phyloP scores from a whole-genome alignment of 2,329 filamentous ascomycete species.

The Aphanocladium album region DNA sequence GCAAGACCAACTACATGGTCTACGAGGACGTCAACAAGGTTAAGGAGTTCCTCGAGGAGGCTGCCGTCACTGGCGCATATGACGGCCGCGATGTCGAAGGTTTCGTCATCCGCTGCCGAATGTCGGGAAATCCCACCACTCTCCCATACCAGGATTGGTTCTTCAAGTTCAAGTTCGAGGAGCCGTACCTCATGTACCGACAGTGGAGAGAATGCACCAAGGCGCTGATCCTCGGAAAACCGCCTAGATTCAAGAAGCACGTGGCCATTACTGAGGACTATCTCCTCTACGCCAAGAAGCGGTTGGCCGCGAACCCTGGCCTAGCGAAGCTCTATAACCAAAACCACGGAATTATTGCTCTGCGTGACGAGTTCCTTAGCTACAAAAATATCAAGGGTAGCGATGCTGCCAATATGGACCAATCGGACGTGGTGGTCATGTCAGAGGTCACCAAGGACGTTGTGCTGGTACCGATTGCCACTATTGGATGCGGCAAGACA shows the following conservation, averaged over 20 bases:
- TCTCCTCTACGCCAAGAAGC: constrained; percentile 70
- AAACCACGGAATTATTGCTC: constrained; percentile 91
- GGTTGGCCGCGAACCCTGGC: constrained; percentile 62
- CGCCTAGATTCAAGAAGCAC: constrained; percentile 81
- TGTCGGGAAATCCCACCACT: constrained; percentile 44
- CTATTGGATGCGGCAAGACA: constrained; percentile 95
- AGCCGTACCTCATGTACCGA: constrained; percentile 96
- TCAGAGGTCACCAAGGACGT: constrained; percentile 61
- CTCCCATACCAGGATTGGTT: constrained; percentile 85
- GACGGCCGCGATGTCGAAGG: constrained; percentile 91
- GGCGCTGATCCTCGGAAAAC: constrained; percentile 68
- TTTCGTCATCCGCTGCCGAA: constrained; percentile 90
- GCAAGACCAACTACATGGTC: constrained; percentile 74
- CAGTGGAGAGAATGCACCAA: constrained; percentile 99
- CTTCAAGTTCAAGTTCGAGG: constrained; percentile 99
- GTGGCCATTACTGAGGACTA: constrained; percentile 87
- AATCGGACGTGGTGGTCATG: constrained; percentile 39
- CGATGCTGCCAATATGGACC: constrained; percentile 77
- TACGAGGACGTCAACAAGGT: constrained; percentile 71
- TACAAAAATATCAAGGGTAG: constrained; percentile 80
- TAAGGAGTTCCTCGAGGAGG: constrained; percentile 73
- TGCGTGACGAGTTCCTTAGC: constrained; percentile 82
- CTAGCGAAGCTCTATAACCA: constrained; percentile 68
- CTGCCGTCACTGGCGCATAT: constrained; percentile 84
- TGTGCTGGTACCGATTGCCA: constrained; percentile 84